phyloP scores from a whole-genome alignment of 257 asterid species.

The Nicotiana noctiflora region DNA sequence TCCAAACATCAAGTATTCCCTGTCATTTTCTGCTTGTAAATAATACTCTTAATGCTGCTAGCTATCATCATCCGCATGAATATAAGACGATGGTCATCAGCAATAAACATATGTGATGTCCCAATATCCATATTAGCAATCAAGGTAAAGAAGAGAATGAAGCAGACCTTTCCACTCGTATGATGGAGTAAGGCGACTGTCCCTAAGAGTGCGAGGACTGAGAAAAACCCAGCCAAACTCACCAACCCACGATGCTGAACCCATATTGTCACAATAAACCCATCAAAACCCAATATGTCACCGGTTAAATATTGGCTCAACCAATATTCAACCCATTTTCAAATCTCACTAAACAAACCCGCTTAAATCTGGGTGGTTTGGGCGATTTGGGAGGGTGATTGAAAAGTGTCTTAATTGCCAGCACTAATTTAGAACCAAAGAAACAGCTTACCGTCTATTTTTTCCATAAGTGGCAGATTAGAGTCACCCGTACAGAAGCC shows the following conservation, averaged over 20 bases:
- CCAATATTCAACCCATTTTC: neutral
- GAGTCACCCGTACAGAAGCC: conserved; percentile 65
- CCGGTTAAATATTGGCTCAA: neutral
- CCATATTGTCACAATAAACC: neutral
- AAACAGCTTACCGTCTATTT: conserved; percentile 15
- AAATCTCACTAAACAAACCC: neutral
- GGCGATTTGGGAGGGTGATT: neutral
- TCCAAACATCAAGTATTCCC: too few relatives aligned
- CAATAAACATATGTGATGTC: too few relatives aligned
- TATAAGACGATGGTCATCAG: too few relatives aligned
- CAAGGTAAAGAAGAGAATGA: too few relatives aligned
- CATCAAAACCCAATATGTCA: neutral
- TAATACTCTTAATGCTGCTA: too few relatives aligned
- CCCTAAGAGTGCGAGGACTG: too few relatives aligned
- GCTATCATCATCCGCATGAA: too few relatives aligned
- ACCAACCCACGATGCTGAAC: neutral
- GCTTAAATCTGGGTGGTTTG: neutral
- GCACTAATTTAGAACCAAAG: neutral
- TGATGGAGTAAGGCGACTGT: too few relatives aligned
- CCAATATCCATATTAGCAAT: too few relatives aligned
- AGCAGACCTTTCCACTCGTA: too few relatives aligned
- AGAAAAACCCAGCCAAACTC: neutral
- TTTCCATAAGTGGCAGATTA: conserved; percentile 28
- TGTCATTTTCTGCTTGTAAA: too few relatives aligned
- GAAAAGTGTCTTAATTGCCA: neutral